Conservation (phyloP, 2,329 filamentous ascomycete genomes). For the Kalmusia sp. region DNA sequence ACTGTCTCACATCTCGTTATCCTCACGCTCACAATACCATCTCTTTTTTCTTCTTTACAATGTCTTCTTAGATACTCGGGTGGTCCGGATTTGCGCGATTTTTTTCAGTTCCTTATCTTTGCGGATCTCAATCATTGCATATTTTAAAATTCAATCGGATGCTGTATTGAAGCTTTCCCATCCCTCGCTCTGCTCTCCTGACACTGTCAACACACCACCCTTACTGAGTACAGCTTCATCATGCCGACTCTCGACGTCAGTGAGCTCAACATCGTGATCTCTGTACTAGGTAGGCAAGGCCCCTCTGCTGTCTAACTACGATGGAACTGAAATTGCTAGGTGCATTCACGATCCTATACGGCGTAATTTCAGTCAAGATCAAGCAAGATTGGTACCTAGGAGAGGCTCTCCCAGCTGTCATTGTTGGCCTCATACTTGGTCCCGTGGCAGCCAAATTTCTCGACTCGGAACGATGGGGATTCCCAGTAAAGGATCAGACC, state of each 20-base stretch:
- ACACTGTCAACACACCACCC: too few relatives aligned
- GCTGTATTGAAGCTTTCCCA: too few relatives aligned
- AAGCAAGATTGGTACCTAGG: constrained; percentile 63
- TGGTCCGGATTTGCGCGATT: neutral
- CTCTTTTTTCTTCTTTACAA: neutral
- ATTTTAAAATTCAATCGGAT: too few relatives aligned
- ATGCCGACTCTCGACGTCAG: constrained; percentile 60
- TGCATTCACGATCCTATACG: constrained; percentile 57
- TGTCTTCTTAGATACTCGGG: neutral
- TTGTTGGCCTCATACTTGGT: constrained; percentile 62
- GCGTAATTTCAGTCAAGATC: constrained; percentile 60
- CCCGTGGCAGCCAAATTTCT: constrained; percentile 63
- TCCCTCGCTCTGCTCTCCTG: too few relatives aligned
- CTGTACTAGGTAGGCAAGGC: constrained; percentile 56
- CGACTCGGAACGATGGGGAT: constrained; percentile 49
- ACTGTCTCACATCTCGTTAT: too few relatives aligned
- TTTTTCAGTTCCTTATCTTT: neutral
- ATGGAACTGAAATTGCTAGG: constrained; percentile 41
- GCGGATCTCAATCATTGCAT: too few relatives aligned
- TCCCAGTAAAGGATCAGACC: constrained; percentile 37
- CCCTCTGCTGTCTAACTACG: constrained; percentile 29
- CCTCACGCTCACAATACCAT: too few relatives aligned
- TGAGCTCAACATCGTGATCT: constrained; percentile 61
- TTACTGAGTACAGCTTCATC: too few relatives aligned
- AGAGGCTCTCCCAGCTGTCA: constrained; percentile 59